Evolutionary conservation across 495 filamentous ascomycete species (phyloP), one percentile per base, ranked within the genome.

Genomic region (Podospora bellae-mahoneyi): DNA sequence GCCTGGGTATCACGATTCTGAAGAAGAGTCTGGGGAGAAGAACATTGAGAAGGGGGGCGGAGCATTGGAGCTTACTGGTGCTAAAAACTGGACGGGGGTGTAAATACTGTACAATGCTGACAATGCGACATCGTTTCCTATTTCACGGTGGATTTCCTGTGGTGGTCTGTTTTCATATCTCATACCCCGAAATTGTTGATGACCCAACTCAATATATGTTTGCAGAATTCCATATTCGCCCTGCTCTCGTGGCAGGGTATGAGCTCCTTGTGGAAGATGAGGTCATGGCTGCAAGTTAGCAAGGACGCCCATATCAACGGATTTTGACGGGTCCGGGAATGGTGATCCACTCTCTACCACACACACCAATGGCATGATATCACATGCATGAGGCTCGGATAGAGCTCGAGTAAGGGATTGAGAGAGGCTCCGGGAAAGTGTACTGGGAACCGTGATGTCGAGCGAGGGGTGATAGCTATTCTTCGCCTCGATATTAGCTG

Each of bases 41-140:
- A 5, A 61, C 10, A 30, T 28, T 26, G 26, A 26, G 2, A 19
- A 32, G 30, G 23, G 20, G 13, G 23, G 61, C 55, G 65, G 67
- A 66, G 71, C 67, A 76, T 66, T 58, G 60, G 64, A 59, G 64
- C 32, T 19, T 53, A 67, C 32, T 56, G 65, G 60, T 34, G 60
- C 44, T 60, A 67, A 64, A 48, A 65, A 66, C 61, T 66, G 69
- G 66, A 60, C 62, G 68, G 63, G 58, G 68, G 69, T 79, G 77
- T 79, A 79, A 78, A 79, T 78, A 78, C 66, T 78, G 77, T 77
- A 78, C 72, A 77, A 78, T 72, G 74, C 75, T 71, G 68, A 73
- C 72, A 77, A 76, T 76, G 72, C 76, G 67, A 75, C 64, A 65
- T 76, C 60, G 61, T 76, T 68, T 73, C 68, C 66, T 74, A 73